Conservation (phyloP, 2,329 filamentous ascomycete species). For the Lomentospora prolificans region DNA sequence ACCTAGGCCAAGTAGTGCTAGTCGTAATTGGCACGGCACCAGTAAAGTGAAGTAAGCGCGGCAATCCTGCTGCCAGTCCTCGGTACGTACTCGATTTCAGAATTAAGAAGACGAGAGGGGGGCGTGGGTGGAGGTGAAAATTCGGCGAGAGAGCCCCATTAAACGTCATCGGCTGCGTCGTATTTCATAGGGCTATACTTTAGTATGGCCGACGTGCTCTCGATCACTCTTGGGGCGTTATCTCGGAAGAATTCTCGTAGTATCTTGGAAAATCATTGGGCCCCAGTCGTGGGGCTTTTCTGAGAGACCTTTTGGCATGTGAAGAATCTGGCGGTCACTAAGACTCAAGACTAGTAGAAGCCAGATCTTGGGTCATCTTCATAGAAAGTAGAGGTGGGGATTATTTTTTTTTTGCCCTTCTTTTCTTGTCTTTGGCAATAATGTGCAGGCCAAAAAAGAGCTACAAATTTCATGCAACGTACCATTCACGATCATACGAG, state of each 20-base stretch:
- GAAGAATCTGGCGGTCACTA: neutral
- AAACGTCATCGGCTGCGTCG: neutral
- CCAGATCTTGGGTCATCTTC: neutral
- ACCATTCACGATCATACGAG: neutral
- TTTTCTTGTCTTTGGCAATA: neutral
- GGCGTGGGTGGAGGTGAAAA: neutral
- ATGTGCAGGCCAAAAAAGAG: too few species aligned
- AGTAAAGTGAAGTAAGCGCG: too few species aligned
- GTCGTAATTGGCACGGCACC: too few species aligned
- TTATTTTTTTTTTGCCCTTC: neutral
- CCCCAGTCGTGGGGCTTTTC: neutral
- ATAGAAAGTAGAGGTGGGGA: neutral
- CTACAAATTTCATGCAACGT: neutral
- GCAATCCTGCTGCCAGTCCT: too few species aligned
- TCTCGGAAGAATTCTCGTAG: conserved; percentile 1
- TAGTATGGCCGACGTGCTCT: neutral
- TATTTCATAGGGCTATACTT: conserved; percentile 1
- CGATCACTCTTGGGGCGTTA: neutral
- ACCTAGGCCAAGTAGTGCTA: too few species aligned
- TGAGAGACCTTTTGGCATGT: neutral
- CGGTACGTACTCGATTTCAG: too few species aligned
- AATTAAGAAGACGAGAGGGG: neutral
- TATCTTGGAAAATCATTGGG: neutral
- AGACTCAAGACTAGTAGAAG: neutral
- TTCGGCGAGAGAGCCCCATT: neutral